Conservation (phyloP, 176 grass and related monocot species). For the Bolboschoenus planiculmis region DNA sequence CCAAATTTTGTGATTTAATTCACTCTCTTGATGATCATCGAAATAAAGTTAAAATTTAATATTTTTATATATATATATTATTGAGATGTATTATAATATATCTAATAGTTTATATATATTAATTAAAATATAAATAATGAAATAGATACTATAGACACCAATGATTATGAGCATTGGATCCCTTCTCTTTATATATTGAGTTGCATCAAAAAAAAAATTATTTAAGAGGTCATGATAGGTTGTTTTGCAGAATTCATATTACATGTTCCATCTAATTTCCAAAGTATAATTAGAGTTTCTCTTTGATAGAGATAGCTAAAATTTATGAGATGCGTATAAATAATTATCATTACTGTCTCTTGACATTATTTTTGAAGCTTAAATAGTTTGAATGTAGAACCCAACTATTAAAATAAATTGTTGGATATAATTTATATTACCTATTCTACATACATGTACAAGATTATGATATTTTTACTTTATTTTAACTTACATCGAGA, state of each 20-base stretch:
- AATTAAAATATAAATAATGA: too few relatives aligned
- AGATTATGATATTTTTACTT: background rate
- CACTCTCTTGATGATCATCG: too few relatives aligned
- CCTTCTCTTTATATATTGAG: too few relatives aligned
- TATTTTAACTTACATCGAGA: background rate
- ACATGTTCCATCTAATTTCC: background rate
- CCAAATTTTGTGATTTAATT: too few relatives aligned
- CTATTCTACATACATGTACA: background rate
- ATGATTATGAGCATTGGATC: too few relatives aligned
- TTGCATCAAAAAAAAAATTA: background rate
- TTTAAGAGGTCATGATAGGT: background rate
- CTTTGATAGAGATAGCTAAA: background rate
- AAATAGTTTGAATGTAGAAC: background rate
- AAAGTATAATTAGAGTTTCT: background rate
- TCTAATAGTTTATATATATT: too few relatives aligned
- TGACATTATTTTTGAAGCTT: background rate
- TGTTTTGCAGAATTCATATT: background rate
- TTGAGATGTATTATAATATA: too few relatives aligned
- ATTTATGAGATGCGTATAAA: too few relatives aligned
- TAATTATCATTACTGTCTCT: background rate
- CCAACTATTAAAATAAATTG: background rate
- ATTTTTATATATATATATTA: too few relatives aligned
- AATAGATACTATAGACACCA: too few relatives aligned
- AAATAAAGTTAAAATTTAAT: too few relatives aligned
- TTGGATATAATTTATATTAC: background rate